A percentile compares a stretch with the other conserved stretches of the same genome.
These are phyloP conservation scores for Colletotrichum noveboracense DNA, from an alignment of 2,329 filamentous ascomycete species.

Conservation along the genomic window DNA sequence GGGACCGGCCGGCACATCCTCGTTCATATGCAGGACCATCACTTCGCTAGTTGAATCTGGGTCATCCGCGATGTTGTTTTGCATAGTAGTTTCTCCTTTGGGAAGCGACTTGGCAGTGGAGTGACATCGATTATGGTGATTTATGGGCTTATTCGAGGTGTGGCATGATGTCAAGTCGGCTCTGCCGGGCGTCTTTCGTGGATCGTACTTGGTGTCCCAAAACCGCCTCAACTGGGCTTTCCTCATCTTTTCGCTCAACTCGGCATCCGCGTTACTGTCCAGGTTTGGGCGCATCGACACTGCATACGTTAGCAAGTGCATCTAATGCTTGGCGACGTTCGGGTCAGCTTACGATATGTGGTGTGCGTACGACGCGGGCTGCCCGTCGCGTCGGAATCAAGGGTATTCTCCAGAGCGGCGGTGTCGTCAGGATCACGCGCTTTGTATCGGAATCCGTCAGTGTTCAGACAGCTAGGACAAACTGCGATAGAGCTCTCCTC, in stretches of 20 bases:
- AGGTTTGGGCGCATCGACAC: slow-evolving; percentile 14
- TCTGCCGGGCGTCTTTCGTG: neutral
- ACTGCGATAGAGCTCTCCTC: neutral
- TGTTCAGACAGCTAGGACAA: neutral
- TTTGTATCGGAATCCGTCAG: neutral
- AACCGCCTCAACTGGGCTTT: neutral
- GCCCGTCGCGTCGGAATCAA: neutral
- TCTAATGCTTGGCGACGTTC: too few species aligned
- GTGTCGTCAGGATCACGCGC: neutral
- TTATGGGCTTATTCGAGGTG: neutral
- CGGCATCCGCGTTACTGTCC: slow-evolving; percentile 8
- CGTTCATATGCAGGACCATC: neutral
- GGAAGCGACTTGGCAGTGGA: neutral
- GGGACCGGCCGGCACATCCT: neutral
- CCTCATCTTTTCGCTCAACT: slow-evolving; percentile 8
- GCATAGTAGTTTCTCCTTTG: neutral
- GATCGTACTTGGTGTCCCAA: neutral
- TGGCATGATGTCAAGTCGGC: neutral
- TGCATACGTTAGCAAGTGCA: neutral
- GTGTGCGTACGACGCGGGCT: neutral
- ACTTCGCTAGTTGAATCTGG: neutral
- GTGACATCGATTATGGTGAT: neutral
- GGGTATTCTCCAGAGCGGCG: neutral
- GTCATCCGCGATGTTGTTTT: neutral
- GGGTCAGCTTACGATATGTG: neutral